Evolutionary conservation across 352 stramenopile species (phyloP), one percentile per base, ranked within the genome.

Genomic region (Phytophthora citrophthora): DNA sequence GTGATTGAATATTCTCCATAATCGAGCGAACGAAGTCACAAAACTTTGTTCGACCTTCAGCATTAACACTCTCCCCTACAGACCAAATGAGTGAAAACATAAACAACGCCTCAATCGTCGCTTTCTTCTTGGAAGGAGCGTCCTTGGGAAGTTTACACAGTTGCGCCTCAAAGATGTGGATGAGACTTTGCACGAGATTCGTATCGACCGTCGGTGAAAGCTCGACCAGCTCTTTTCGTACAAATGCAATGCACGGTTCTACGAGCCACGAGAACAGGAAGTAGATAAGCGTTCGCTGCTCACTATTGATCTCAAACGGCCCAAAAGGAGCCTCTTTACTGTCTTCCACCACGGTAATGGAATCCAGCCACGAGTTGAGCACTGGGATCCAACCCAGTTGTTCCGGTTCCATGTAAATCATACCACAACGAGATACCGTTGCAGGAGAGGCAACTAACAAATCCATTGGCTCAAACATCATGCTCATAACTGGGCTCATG

Each of bases 391-490:
- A 98, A 1, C 91, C 90, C 12, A 98, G 73, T 54, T 97, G 93
- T 44, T 94, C 86, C 6, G 93, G 90, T 59, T 98, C 94, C 86
- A 96, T 97, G 73, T 97, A 98, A 57, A 98, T 97, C 90, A 98
- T 98, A 5, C 94, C 95, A 51, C 93, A 96, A 9, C 94, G 89
- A 45, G 86, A 97, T 6, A 98, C 94, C 3, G 95, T 98, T 1
- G 95, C 94, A 3, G 95, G 95, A 0, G 89, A 97, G 2, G 95
- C 95, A 7, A 97, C 88, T n/a, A 98, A 74, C 41, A 98, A 73
- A 68, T 98, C 91, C 87, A 97, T 96, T 1, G 93, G 90, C 68
- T 98, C 95, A 46, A 98, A 98, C 79, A 98, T 97, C 94, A 98
- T 98, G 54, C 91, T 98, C 91, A 98, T 98, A 27, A 92, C 84